Conservation (phyloP, 805 yeast species). For the Metschnikowia bowlesiae region DNA sequence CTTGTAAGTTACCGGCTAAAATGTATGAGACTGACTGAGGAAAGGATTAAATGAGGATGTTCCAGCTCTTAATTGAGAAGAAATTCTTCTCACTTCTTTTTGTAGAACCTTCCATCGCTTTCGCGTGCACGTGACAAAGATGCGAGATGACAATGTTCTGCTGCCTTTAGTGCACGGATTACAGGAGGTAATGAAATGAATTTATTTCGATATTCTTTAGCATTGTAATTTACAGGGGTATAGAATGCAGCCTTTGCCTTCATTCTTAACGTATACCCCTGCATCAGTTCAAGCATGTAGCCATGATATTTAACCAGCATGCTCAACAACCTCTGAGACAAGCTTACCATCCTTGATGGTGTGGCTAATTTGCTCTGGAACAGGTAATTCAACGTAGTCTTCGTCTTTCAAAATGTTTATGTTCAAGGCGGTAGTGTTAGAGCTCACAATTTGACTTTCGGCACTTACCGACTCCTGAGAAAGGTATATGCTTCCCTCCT, state of each 20-base stretch:
- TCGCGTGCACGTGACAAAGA: conserved; percentile 19
- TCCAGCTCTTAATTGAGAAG: conserved; percentile 9
- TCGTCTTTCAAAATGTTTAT: conserved; percentile 75
- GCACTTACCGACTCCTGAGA: conserved; percentile 65
- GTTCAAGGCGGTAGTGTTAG: conserved; percentile 81
- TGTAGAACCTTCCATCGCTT: conserved; percentile 19
- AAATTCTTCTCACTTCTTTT: conserved; percentile 14
- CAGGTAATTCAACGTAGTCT: conserved; percentile 75
- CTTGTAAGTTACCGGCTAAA: not conserved
- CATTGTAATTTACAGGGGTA: not conserved
- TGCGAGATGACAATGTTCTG: not conserved
- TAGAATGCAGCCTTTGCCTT: not conserved
- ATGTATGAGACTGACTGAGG: not conserved
- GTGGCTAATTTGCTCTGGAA: conserved; percentile 91
- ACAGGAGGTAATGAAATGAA: not conserved
- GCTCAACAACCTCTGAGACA: conserved; percentile 72
- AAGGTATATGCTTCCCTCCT: conserved; percentile 78
- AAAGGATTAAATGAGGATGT: not conserved
- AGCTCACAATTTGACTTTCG: conserved; percentile 66
- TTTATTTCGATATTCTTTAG: not conserved
- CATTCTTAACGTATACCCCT: not conserved
- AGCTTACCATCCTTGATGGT: conserved; percentile 58
- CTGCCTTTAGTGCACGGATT: not conserved
- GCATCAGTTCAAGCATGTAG: not conserved
- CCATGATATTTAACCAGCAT: conserved; percentile 51